Percentiles rank a stretch among this genome's conserved stretches.
Conservation (phyloP, 192 early-diverging fungal genomes). For the Rhizoclosmatium sp. region DNA sequence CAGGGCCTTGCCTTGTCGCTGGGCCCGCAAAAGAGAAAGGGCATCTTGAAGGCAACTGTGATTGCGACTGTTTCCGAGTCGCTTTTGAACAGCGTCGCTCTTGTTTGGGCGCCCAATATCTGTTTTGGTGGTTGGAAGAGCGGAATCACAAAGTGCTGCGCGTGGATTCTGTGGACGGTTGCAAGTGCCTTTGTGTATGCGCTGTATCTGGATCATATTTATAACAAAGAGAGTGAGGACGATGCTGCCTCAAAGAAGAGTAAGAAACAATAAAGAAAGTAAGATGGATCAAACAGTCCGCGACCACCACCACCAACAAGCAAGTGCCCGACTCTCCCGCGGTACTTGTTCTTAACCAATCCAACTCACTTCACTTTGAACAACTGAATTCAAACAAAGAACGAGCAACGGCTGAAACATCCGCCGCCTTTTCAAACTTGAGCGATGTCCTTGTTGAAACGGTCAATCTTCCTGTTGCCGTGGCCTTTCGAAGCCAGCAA, state of each 20-base stretch:
- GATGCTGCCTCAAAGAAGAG: background rate
- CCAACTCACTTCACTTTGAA: no score
- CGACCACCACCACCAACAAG: background rate
- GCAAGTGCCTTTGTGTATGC: background rate
- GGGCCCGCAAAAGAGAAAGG: background rate
- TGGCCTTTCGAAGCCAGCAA: constrained; percentile 69
- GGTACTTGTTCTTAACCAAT: no score
- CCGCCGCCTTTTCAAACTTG: constrained; percentile 54
- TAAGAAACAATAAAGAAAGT: background rate
- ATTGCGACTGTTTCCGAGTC: background rate
- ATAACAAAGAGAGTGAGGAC: background rate
- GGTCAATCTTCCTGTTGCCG: constrained; percentile 61
- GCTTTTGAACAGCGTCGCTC: background rate
- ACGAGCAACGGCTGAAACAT: constrained; percentile 63
- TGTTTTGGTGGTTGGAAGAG: constrained; percentile 23
- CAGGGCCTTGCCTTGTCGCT: background rate
- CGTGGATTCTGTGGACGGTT: constrained; percentile 13
- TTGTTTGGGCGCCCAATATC: constrained; percentile 18
- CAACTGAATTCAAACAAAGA: constrained; percentile 46
- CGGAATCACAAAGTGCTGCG: constrained; percentile 27
- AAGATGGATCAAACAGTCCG: background rate
- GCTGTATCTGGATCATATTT: background rate
- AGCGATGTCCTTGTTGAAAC: constrained; percentile 67
- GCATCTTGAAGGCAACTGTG: background rate
- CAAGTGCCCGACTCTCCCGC: background rate